A percentile compares a stretch with the other conserved stretches of the same genome.
Conservation (phyloP, 257 asterid genomes). For the Solanum etuberosum region DNA sequence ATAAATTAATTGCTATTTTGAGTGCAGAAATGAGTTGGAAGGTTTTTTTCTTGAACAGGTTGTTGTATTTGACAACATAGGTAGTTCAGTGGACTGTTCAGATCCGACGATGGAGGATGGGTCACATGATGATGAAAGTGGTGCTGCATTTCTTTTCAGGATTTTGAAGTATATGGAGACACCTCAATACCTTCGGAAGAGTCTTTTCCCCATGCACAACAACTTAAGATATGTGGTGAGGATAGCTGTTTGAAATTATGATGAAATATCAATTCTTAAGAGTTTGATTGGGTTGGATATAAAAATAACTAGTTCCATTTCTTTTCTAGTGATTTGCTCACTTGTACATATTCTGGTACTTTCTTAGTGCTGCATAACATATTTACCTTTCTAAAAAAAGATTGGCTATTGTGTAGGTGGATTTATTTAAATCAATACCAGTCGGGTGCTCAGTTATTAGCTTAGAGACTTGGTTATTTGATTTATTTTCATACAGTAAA, state of each 20-base stretch:
- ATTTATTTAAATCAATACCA: neutral
- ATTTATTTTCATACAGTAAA: neutral
- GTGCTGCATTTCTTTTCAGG: conserved; percentile 74
- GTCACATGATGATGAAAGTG: conserved; percentile 54
- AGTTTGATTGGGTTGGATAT: neutral
- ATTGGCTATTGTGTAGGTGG: neutral
- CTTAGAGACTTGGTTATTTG: neutral
- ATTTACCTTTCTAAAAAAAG: neutral
- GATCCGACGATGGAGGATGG: conserved; percentile 21
- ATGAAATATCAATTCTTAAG: neutral
- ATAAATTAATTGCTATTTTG: neutral
- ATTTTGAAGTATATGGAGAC: conserved; percentile 89
- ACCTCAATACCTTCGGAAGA: conserved; percentile 93
- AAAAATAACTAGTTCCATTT: neutral
- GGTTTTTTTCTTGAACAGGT: conserved; percentile 29
- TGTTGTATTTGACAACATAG: conserved; percentile 66
- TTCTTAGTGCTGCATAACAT: neutral
- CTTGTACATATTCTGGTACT: neutral
- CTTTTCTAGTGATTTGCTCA: neutral
- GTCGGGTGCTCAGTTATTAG: neutral
- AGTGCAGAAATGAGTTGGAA: neutral
- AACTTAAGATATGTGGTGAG: conserved; percentile 88
- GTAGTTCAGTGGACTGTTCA: conserved; percentile 30
- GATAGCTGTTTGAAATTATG: neutral
- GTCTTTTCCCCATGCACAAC: conserved; percentile 73